A percentile compares a stretch with the other conserved stretches of the same genome.
Conservation (phyloP, 208 protist species). For the Trypanosoma rangeli region DNA sequence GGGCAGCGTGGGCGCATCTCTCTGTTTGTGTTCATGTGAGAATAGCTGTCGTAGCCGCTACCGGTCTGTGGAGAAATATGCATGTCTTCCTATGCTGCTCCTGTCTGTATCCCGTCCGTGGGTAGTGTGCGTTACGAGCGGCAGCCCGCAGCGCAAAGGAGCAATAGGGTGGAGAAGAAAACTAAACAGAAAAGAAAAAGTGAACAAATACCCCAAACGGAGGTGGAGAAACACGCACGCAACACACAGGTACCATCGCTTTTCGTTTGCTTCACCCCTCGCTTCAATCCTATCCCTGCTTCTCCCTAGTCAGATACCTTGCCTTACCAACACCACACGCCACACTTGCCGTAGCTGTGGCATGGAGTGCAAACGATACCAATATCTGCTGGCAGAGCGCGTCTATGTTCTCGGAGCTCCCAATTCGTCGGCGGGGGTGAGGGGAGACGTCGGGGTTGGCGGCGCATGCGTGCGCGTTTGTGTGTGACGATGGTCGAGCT, state of each 20-base stretch:
- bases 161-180: not conserved
- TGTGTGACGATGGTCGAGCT: not conserved
- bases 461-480: not conserved
- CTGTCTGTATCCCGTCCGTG: not conserved
- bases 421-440: not conserved
- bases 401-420: not conserved
- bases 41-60: not conserved
- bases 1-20: not conserved
- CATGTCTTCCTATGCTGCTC: not conserved
- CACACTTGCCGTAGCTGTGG: too few species aligned
- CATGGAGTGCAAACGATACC: not conserved
- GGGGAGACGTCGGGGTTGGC: not conserved
- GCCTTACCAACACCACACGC: not conserved
- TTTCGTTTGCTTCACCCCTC: not conserved
- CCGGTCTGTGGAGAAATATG: not conserved
- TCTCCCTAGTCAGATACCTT: not conserved
- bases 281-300: not conserved
- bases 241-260: not conserved
- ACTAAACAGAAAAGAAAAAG: not conserved
- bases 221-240: not conserved
- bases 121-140: not conserved
- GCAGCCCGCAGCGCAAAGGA: not conserved
- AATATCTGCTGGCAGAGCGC: not conserved
- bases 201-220: not conserved
- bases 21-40: not conserved